Conservation (phyloP, 495 filamentous ascomycete species). For the Hyaloscypha variabilis region DNA sequence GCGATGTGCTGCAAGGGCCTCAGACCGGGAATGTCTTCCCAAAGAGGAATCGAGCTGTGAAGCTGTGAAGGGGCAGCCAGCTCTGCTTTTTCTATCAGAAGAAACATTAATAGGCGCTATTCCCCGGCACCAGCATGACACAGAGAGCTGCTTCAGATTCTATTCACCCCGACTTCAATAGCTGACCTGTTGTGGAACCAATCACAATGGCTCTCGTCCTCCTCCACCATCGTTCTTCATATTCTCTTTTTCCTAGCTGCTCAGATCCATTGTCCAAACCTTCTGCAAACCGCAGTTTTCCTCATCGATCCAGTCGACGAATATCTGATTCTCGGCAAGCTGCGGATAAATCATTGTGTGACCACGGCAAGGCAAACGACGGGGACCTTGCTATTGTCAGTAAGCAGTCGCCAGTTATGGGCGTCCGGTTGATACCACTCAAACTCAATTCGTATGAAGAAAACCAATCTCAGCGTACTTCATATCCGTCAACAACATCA, state of each 20-base stretch:
- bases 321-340: background rate
- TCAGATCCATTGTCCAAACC: background rate
- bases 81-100: slow-evolving; percentile 11
- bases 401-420: slow-evolving; percentile 17
- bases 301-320: background rate
- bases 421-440: slow-evolving; percentile 21
- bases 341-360: background rate
- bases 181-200: background rate
- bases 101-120: background rate
- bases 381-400: background rate
- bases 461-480: background rate
- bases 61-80: background rate
- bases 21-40: background rate
- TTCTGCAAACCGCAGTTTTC: slow-evolving; percentile 1
- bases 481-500: background rate
- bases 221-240: slow-evolving; percentile 4
- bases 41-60: slow-evolving; percentile 1
- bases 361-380: background rate
- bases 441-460: slow-evolving; percentile 8
- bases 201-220: background rate
- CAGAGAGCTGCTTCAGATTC: slow-evolving; percentile 13
- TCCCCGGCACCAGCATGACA: background rate
- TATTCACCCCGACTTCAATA: background rate
- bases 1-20: background rate
- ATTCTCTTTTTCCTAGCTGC: slow-evolving; percentile 22